Conservation (phyloP, 2,329 filamentous ascomycete genomes). For the Colletotrichum chrysophilum region DNA sequence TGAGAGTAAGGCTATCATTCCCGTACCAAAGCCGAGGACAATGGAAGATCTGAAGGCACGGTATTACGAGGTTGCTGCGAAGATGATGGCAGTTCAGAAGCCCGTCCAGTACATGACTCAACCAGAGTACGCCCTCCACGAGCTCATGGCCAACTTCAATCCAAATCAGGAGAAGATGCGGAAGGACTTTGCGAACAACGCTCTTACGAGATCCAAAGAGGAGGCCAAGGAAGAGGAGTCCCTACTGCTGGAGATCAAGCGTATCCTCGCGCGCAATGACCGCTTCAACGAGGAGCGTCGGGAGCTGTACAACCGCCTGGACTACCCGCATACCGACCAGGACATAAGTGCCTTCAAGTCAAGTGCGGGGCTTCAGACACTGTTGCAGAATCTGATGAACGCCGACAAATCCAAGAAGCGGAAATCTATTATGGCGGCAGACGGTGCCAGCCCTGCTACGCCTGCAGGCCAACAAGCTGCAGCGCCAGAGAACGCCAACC, state of each 20-base stretch:
- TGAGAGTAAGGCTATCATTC: constrained; percentile 58
- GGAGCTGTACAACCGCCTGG: constrained; percentile 85
- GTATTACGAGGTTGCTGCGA: constrained; percentile 86
- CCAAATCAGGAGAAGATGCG: constrained; percentile 77
- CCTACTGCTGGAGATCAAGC: constrained; percentile 86
- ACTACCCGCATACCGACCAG: constrained; percentile 74
- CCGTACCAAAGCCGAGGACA: constrained; percentile 62
- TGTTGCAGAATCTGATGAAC: constrained; percentile 82
- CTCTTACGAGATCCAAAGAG: constrained; percentile 80
- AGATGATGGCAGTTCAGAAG: constrained; percentile 80
- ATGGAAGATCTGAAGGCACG: constrained; percentile 92
- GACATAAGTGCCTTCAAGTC: constrained; percentile 81
- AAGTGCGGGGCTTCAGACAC: constrained; percentile 77
- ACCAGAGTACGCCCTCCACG: constrained; percentile 81
- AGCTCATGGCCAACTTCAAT: constrained; percentile 87
- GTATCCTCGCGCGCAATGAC: constrained; percentile 86
- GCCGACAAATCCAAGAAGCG: constrained; percentile 91
- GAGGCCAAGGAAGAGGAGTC: constrained; percentile 93
- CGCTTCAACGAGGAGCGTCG: constrained; percentile 86
- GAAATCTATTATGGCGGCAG: constrained; percentile 69
- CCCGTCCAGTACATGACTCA: constrained; percentile 87
- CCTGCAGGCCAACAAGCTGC: constrained; percentile 34
- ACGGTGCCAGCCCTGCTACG: constrained; percentile 54
- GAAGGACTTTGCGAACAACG: constrained; percentile 83
- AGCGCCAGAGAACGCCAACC: constrained; percentile 34